Percentiles rank a stretch among this genome's conserved stretches.
phyloP scores from a whole-genome alignment of 495 filamentous ascomycete species.

The Saxophila tyrrhenica region DNA sequence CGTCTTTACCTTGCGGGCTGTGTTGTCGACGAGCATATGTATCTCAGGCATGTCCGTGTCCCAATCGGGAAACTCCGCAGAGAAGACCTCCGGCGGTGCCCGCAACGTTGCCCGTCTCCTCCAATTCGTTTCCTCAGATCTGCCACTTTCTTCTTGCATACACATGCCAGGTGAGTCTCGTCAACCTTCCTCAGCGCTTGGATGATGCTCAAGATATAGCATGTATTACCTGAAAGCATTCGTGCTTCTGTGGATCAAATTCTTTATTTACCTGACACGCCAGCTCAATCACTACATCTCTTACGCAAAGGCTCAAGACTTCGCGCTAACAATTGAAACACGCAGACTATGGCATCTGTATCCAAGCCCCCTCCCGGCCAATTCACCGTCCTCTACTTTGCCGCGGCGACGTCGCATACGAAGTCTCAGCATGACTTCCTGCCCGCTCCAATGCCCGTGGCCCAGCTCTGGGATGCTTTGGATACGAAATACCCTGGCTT shows the following conservation, averaged over 20 bases:
- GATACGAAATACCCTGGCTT: constrained; percentile 78
- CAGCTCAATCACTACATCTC: too few relatives aligned
- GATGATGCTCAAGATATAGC: constrained; percentile 42
- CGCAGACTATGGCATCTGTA: constrained; percentile 14
- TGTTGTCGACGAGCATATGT: too few relatives aligned
- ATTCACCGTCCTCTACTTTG: constrained; percentile 84
- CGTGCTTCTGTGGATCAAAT: constrained; percentile 25
- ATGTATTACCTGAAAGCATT: constrained; percentile 56
- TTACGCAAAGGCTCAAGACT: too few relatives aligned
- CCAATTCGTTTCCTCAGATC: too few relatives aligned
- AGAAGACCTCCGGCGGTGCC: too few relatives aligned
- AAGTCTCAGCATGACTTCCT: constrained; percentile 57
- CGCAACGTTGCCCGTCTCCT: too few relatives aligned
- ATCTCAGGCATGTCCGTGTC: too few relatives aligned
- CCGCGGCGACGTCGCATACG: constrained; percentile 63
- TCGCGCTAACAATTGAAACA: too few relatives aligned
- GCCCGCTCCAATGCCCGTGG: constrained; percentile 58
- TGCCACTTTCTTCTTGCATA: neutral
- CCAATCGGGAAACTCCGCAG: too few relatives aligned
- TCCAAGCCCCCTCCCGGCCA: constrained; percentile 39
- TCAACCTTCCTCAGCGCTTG: neutral
- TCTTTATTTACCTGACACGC: neutral
- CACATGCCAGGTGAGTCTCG: neutral
- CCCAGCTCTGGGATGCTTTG: constrained; percentile 55
- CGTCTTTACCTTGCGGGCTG: too few relatives aligned